Evolutionary conservation across 2,329 filamentous ascomycete genomes (phyloP).

Genomic region (Boeremia exigua): DNA sequence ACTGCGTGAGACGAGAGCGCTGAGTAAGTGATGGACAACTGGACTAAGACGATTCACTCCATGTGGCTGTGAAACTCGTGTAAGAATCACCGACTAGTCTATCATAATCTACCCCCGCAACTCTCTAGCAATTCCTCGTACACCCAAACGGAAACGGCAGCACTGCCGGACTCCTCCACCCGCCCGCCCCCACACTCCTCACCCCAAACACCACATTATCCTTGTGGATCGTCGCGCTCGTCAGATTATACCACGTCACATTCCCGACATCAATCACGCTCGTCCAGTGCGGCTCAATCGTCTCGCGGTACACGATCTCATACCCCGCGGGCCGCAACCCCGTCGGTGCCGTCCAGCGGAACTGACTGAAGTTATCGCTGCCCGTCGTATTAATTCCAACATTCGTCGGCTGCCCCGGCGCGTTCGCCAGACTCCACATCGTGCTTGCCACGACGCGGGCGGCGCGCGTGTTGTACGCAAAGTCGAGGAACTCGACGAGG

Average conservation of each 20-base stretch:
- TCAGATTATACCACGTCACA: conserved; percentile 45
- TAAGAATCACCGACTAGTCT: no score
- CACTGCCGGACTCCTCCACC: conserved; percentile 55
- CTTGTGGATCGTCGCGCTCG: conserved; percentile 57
- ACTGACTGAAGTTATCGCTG: conserved; percentile 55
- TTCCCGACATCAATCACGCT: conserved; percentile 55
- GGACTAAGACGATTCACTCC: no score
- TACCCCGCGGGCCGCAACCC: conserved; percentile 54
- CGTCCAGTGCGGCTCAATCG: conserved; percentile 57
- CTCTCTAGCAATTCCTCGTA: conserved; percentile 20
- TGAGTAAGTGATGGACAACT: no score
- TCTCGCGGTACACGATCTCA: conserved; percentile 61
- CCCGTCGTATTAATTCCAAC: conserved; percentile 53
- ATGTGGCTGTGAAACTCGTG: no score
- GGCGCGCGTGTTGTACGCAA: conserved; percentile 59
- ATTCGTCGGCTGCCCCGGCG: conserved; percentile 55
- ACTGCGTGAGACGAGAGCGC: no score
- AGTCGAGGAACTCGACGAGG: conserved; percentile 60
- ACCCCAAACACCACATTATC: conserved; percentile 63
- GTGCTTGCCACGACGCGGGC: conserved; percentile 59
- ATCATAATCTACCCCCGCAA: no score
- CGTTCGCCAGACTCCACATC: conserved; percentile 59
- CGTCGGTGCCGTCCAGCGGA: conserved; percentile 53
- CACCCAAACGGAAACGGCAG: conserved; percentile 46
- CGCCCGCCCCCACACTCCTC: conserved; percentile 55